Percentiles rank a stretch among this genome's conserved stretches.
Conservation (phyloP, 306 rosid genomes). For the Casuarina cunninghamiana region DNA sequence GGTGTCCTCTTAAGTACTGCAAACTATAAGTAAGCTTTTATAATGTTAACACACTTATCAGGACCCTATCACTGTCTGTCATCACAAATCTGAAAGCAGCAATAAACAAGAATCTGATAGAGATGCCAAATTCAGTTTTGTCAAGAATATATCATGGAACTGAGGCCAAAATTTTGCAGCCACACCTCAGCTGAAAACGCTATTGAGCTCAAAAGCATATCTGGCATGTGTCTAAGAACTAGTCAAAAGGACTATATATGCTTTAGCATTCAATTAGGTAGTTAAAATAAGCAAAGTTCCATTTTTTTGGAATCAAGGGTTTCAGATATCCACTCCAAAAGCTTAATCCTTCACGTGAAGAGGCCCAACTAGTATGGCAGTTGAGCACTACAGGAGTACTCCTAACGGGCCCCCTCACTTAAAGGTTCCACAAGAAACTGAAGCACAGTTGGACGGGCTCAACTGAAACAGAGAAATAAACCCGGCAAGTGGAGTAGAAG, state of each 20-base stretch:
- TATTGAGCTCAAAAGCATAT: not conserved
- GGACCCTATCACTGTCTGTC: not conserved
- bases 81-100: not conserved
- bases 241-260: not conserved
- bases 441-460: not conserved
- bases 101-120: not conserved
- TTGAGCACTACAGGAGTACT: not conserved
- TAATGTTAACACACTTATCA: constrained; percentile 3
- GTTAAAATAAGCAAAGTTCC: not conserved
- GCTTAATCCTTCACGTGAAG: not conserved
- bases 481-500: not conserved
- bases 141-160: not conserved
- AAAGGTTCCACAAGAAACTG: not conserved
- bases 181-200: not conserved
- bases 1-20: not conserved
- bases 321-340: not conserved
- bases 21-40: not conserved
- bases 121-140: not conserved
- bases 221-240: not conserved
- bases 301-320: not conserved
- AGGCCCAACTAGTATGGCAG: not conserved
- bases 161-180: not conserved
- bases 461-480: constrained; percentile 1
- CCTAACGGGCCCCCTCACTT: not conserved
- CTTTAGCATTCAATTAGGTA: not conserved